Base-by-base conservation (phyloP, 176 grass and related monocot genomes). In the Oryza punctata region DNA sequence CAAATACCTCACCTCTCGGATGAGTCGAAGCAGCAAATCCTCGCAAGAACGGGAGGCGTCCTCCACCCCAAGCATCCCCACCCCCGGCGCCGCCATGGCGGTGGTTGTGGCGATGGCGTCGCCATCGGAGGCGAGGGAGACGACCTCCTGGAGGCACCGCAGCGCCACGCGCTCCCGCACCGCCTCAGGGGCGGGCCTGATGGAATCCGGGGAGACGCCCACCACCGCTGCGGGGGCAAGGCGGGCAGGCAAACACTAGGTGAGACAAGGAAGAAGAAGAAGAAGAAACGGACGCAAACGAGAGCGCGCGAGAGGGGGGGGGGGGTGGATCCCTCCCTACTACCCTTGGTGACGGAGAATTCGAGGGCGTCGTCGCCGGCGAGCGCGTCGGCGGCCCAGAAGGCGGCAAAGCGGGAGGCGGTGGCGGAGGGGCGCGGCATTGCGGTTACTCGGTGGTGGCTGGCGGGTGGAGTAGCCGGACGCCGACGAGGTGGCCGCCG, bases 81-180 rank as follows among this genome's bases (percentile, higher is more conserved):
- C 45, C 45, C 21, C 21, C 75, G 28, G 30, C 33, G 21, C 14
- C 47, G 72, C 10, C 14, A 3, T 23, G 21, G 23, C 47, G 0
- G n/a, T n/a, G n/a, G n/a, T n/a, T n/a, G 45, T 27, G 7, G 19
- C 47, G 4, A 0, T 14, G 13, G 47, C 15, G 13, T 50, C 47
- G 47, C 47, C 47, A 1, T 50, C 15, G 47, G 47, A 50, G 47
- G 47, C 47, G 37, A 57, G 50, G 18, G 6, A 21, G 18, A 57
- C 50, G 18, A 21, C 50, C 50, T 18, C 50, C 40, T 41, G 49
- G 49, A 88, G 80, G 67, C 74, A 78, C 21, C 80, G 59, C 5
- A 88, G 45, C 18, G 81, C 75, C 33, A 88, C 3, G 24, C 75
- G 26, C 74, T 88, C 86, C 79, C 86, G 74, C 12, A 24, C 27